phyloP scores from a whole-genome alignment of 345 rosid genomes.

The Hypericum perforatum region DNA sequence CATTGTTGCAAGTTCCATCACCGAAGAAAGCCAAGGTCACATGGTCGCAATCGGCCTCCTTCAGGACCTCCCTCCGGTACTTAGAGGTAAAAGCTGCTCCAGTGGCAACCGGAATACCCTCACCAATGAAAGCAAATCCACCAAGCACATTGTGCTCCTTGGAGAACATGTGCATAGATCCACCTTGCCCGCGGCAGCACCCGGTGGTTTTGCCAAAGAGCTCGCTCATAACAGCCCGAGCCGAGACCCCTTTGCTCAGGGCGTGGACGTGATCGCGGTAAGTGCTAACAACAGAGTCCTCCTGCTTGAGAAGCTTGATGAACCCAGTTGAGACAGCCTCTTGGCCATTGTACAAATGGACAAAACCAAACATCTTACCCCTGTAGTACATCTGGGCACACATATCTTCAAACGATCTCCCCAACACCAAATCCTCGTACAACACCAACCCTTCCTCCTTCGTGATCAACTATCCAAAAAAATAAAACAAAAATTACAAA shows the following conservation, averaged over 20 bases:
- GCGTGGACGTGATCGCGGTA: slow-evolving; percentile 86
- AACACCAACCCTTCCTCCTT: slow-evolving; percentile 68
- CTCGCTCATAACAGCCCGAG: slow-evolving; percentile 82
- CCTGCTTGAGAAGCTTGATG: slow-evolving; percentile 48
- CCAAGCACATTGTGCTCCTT: slow-evolving; percentile 76
- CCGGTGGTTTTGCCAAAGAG: slow-evolving; percentile 77
- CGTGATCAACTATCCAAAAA: slow-evolving; percentile 38
- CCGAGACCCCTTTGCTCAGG: slow-evolving; percentile 73
- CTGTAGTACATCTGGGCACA: slow-evolving; percentile 91
- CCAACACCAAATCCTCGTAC: slow-evolving; percentile 74
- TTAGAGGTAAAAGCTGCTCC: slow-evolving; percentile 67
- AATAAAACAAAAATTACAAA: no score
- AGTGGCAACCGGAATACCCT: slow-evolving; percentile 75
- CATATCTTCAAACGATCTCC: slow-evolving; percentile 79
- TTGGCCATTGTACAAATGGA: slow-evolving; percentile 80
- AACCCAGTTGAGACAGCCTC: slow-evolving; percentile 80
- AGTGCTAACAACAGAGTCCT: slow-evolving; percentile 62
- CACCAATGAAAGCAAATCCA: slow-evolving; percentile 81
- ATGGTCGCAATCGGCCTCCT: slow-evolving; percentile 43
- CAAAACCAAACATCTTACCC: slow-evolving; percentile 84
- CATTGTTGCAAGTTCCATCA: slow-evolving; percentile 78
- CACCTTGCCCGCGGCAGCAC: slow-evolving; percentile 85
- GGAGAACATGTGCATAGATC: slow-evolving; percentile 88
- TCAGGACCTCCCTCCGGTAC: slow-evolving; percentile 64
- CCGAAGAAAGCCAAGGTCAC: slow-evolving; percentile 75